phyloP scores from a whole-genome alignment of 2,329 filamentous ascomycete species.

The Herpotrichia juniperi region DNA sequence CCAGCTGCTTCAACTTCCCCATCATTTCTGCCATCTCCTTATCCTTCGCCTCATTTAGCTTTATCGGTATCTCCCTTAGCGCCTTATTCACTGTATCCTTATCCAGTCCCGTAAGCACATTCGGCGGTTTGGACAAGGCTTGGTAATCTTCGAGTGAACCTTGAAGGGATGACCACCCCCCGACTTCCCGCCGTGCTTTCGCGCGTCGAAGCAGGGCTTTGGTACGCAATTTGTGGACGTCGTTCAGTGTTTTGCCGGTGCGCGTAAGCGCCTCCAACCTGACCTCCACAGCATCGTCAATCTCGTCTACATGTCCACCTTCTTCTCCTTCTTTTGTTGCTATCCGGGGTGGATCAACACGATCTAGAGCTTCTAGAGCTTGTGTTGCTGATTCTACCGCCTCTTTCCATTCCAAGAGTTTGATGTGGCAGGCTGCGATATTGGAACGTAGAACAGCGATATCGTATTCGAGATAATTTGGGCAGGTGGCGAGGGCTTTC shows the following conservation, averaged over 20 bases:
- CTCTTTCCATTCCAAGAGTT: conserved; percentile 83
- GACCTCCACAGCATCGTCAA: conserved; percentile 55
- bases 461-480: conserved; percentile 86
- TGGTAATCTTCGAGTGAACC: conserved; percentile 84
- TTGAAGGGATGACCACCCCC: conserved; percentile 80
- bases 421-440: conserved; percentile 86
- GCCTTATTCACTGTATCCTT: conserved; percentile 70
- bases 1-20: conserved; percentile 91
- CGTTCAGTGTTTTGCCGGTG: conserved; percentile 50
- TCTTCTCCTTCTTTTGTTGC: conserved; percentile 52
- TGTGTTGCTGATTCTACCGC: conserved; percentile 75
- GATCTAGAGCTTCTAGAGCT: conserved; percentile 75
- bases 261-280: conserved; percentile 39
- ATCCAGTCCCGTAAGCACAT: conserved; percentile 67
- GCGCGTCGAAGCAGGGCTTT: conserved; percentile 85
- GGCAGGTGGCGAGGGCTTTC: conserved; percentile 77
- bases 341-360: conserved; percentile 55
- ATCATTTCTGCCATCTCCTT: conserved; percentile 96
- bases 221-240: conserved; percentile 76
- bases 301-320: conserved; percentile 65
- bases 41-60: conserved; percentile 79
- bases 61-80: conserved; percentile 68
- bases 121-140: conserved; percentile 62
- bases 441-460: conserved; percentile 87
- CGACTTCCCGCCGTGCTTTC: conserved; percentile 71